Evolutionary conservation across 176 grass and related monocot species (phyloP).

Genomic region (Ensete glaucum): DNA sequence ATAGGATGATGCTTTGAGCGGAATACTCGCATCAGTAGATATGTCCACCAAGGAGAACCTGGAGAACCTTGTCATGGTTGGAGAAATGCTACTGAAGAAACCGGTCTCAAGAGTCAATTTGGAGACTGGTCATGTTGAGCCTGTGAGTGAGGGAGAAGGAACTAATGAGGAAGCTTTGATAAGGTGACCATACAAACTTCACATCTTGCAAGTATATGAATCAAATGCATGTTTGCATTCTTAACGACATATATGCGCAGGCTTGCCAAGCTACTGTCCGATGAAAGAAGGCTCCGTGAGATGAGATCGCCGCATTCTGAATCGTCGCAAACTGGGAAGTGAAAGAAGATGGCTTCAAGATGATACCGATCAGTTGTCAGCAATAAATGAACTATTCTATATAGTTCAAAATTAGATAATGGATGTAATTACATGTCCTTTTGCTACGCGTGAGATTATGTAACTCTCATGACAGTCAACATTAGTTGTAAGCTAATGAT

Average conservation of each 20-base stretch:
- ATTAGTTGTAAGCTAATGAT: no score
- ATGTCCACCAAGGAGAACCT: slow-evolving; percentile 3
- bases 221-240: neutral
- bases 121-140: slow-evolving; percentile 4
- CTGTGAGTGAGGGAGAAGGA: slow-evolving; percentile 7
- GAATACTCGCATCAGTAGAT: neutral
- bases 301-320: neutral
- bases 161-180: slow-evolving; percentile 10
- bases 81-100: neutral
- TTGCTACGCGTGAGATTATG: no score
- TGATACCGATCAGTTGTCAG: no score
- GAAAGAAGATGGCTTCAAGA: neutral
- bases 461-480: no score
- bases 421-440: no score
- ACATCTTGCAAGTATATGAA: neutral
- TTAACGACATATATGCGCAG: neutral
- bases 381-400: no score
- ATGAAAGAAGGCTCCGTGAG: neutral
- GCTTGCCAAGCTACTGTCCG: neutral
- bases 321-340: neutral
- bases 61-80: neutral
- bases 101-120: slow-evolving; percentile 15
- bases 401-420: no score
- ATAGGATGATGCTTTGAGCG: slow-evolving; percentile 3
- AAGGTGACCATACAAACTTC: neutral